A percentile compares a stretch with the other conserved stretches of the same genome.
phyloP scores from a whole-genome alignment of 2,329 filamentous ascomycete genomes.

The Aspergillus glaucus region DNA sequence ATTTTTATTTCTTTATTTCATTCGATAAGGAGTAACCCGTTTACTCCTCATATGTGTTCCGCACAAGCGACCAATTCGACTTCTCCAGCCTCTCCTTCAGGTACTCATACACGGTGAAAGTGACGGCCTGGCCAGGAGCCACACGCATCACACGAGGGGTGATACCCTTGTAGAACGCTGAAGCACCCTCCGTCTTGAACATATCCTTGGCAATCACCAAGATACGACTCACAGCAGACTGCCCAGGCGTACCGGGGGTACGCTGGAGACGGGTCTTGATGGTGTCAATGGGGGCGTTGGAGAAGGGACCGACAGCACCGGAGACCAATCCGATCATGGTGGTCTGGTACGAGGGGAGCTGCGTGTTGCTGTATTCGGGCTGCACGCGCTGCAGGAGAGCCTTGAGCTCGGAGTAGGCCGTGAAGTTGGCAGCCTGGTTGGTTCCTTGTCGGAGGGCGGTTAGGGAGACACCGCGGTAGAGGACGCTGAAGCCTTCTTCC shows the following conservation, averaged over 20 bases:
- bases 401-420: constrained; percentile 93
- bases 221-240: constrained; percentile 75
- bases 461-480: constrained; percentile 90
- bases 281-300: constrained; percentile 95
- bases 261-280: constrained; percentile 97
- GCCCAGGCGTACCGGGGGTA: constrained; percentile 73
- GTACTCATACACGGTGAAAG: constrained; percentile 70
- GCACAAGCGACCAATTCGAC: constrained; percentile 54
- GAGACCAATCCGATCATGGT: constrained; percentile 83
- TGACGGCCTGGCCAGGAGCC: constrained; percentile 83
- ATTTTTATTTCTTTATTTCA: background rate
- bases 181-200: constrained; percentile 89
- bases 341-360: constrained; percentile 82
- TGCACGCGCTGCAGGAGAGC: constrained; percentile 66
- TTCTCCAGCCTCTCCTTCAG: constrained; percentile 66
- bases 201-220: constrained; percentile 70
- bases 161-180: constrained; percentile 98
- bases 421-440: constrained; percentile 99
- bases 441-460: constrained; percentile 91
- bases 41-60: constrained; percentile 61
- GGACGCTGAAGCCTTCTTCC: constrained; percentile 79
- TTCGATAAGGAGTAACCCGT: background rate
- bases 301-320: constrained; percentile 91
- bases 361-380: constrained; percentile 57
- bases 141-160: constrained; percentile 96